Evolutionary conservation across 2,329 filamentous ascomycete genomes (phyloP).

Genomic region (Orbilia quercus): DNA sequence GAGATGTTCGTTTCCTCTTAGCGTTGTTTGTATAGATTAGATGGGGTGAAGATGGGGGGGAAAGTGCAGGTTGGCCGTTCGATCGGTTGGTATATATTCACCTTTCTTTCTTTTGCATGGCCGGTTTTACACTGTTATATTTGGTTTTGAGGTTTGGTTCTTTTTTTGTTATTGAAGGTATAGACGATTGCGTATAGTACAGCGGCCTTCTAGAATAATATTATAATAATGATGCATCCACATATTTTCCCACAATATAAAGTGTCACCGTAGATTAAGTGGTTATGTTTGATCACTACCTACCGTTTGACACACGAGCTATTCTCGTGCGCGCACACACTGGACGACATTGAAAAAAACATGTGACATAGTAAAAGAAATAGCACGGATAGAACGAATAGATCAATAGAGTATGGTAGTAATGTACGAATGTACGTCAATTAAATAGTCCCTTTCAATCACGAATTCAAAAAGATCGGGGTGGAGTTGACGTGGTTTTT

Average conservation of each 20-base stretch:
- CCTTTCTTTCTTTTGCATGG: not conserved
- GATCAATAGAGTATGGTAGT: too few relatives aligned
- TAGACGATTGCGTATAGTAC: not conserved
- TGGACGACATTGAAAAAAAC: too few relatives aligned
- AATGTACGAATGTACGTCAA: conserved; percentile 57
- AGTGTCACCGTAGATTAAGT: too few relatives aligned
- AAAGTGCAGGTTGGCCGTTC: not conserved
- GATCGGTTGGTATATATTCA: conserved; percentile 9
- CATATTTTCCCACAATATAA: too few relatives aligned
- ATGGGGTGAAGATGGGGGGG: not conserved
- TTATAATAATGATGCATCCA: not conserved
- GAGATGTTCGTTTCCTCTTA: conserved; percentile 1
- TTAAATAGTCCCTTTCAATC: conserved; percentile 57
- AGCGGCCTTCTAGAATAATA: conserved; percentile 6
- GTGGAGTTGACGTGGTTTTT: conserved; percentile 54
- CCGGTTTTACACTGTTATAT: not conserved
- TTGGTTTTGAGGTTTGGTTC: not conserved
- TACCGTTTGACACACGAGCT: too few relatives aligned
- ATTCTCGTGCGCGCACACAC: too few relatives aligned
- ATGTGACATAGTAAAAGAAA: not conserved
- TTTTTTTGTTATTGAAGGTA: not conserved
- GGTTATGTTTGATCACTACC: too few relatives aligned
- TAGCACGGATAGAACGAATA: too few relatives aligned
- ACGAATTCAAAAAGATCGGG: conserved; percentile 52
- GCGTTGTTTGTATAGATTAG: conserved; percentile 1